phyloP scores from a whole-genome alignment of 768 basidiomycete species.

The Suillus fuscotomentosus region DNA sequence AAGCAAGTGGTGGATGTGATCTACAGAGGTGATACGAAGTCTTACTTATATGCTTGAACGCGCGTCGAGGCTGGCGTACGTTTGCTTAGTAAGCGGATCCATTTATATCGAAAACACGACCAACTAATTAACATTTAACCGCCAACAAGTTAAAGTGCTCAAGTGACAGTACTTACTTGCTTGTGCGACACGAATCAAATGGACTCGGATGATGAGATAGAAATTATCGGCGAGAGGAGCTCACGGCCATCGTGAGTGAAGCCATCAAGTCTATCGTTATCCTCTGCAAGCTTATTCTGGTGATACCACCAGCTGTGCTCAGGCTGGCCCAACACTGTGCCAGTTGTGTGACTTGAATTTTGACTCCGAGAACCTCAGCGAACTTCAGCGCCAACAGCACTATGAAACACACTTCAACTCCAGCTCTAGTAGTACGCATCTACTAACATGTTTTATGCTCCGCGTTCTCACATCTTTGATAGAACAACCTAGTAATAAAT shows the following conservation, averaged over 20 bases:
- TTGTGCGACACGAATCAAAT: constrained; percentile 3
- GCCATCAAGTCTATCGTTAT: background rate
- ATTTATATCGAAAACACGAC: background rate
- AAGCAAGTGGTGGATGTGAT: constrained; percentile 2
- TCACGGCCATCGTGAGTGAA: constrained; percentile 13
- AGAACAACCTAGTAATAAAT: constrained; percentile 12
- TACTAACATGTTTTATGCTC: background rate
- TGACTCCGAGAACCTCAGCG: constrained; percentile 38
- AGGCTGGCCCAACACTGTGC: constrained; percentile 34
- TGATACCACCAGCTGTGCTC: constrained; percentile 10
- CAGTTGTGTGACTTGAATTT: constrained; percentile 51
- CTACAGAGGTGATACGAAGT: constrained; percentile 11
- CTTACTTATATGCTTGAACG: constrained; percentile 32
- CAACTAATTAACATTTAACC: background rate
- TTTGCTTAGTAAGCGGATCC: constrained; percentile 23
- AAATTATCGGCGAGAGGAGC: constrained; percentile 17
- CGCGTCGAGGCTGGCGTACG: constrained; percentile 43
- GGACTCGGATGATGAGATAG: constrained; percentile 22
- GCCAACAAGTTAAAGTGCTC: background rate
- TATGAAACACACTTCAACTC: constrained; percentile 48
- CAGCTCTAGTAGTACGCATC: constrained; percentile 13
- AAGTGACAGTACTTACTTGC: background rate
- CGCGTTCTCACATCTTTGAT: constrained; percentile 1
- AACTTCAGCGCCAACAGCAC: constrained; percentile 46
- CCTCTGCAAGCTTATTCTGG: constrained; percentile 4